Conservation (phyloP, 352 stramenopile genomes). For the Phytopythium delawarense region DNA sequence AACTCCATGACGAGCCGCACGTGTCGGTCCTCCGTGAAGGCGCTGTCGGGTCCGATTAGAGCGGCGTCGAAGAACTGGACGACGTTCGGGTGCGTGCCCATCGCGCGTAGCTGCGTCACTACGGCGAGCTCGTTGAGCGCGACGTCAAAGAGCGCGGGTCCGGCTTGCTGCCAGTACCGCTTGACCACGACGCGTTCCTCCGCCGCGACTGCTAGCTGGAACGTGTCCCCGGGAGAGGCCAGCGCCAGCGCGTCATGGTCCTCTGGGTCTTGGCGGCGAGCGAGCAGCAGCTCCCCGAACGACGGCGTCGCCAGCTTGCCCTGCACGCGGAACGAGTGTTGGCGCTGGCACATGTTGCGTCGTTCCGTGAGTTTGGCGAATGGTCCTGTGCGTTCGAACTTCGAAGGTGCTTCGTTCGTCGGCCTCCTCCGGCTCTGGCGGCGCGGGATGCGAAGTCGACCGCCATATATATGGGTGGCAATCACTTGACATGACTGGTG, state of each 20-base stretch:
- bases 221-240: neutral
- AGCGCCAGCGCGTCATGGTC: neutral
- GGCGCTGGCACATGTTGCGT: neutral
- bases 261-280: neutral
- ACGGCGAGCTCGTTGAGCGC: neutral
- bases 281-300: conserved; percentile 8
- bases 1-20: conserved; percentile 35
- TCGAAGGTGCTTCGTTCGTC: no score
- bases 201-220: neutral
- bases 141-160: neutral
- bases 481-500: no score
- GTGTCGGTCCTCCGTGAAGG: conserved; percentile 5
- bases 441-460: no score
- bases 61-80: conserved; percentile 15
- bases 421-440: no score
- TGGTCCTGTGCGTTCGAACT: neutral
- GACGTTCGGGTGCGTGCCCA: conserved; percentile 19
- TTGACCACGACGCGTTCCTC: conserved; percentile 5
- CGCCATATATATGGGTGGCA: no score
- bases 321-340: neutral
- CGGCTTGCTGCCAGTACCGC: neutral
- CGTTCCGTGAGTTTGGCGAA: neutral
- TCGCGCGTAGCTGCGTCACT: neutral
- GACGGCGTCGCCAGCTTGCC: neutral
- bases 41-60: no score